phyloP scores from a whole-genome alignment of 257 asterid species.

The Solanum ossicruentum region DNA sequence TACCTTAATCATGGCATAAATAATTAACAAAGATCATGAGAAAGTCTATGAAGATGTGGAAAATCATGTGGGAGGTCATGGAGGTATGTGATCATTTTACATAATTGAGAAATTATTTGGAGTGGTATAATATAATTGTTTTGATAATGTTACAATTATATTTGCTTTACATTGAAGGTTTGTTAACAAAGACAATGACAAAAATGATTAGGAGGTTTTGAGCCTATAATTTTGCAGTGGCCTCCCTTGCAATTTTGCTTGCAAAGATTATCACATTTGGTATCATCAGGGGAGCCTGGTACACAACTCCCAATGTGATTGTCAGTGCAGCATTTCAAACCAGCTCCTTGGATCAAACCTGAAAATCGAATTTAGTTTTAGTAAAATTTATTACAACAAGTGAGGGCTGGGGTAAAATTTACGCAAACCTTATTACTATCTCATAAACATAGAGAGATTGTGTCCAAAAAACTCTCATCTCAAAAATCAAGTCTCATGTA shows the following conservation, averaged over 20 bases:
- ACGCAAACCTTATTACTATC: too few species aligned
- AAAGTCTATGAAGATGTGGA: neutral
- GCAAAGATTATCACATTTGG: neutral
- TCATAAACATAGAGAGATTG: too few species aligned
- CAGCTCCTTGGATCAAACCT: neutral
- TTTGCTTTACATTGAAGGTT: neutral
- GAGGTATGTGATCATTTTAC: neutral
- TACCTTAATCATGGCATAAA: neutral
- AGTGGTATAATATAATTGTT: too few species aligned
- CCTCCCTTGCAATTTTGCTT: too few species aligned
- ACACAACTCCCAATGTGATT: neutral
- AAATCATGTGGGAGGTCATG: neutral
- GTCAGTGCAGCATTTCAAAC: neutral
- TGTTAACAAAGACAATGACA: neutral
- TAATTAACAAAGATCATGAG: neutral
- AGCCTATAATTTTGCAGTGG: neutral
- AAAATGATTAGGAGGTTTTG: neutral
- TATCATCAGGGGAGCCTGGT: neutral
- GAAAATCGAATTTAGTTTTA: neutral
- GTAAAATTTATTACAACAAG: too few species aligned
- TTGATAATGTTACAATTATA: too few species aligned
- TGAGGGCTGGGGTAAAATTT: too few species aligned
- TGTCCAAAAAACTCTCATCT: too few species aligned
- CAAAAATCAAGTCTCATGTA: too few species aligned
- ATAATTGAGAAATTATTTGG: too few species aligned